These are phyloP conservation scores for Coniochaeta sp. DNA, from an alignment of 2,329 filamentous ascomycete genomes.

Conservation along the genomic window DNA sequence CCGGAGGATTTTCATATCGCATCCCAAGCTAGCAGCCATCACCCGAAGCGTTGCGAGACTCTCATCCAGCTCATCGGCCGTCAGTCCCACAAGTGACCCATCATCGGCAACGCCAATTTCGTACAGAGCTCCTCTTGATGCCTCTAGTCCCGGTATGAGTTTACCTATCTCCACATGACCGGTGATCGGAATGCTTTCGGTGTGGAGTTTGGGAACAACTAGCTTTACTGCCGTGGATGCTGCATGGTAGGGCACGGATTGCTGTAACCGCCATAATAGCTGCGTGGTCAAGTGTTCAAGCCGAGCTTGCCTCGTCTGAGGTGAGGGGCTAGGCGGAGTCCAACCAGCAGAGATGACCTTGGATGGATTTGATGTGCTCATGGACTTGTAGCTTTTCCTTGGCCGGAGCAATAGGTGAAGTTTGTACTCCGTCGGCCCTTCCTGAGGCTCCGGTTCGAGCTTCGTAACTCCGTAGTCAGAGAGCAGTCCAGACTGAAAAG, in stretches of 20 bases:
- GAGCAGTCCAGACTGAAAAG: constrained; percentile 32
- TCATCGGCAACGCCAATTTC: constrained; percentile 96
- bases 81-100: constrained; percentile 80
- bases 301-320: constrained; percentile 70
- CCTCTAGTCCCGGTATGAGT: constrained; percentile 73
- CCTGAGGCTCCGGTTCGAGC: constrained; percentile 83
- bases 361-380: constrained; percentile 48
- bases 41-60: constrained; percentile 76
- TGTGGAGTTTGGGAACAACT: constrained; percentile 67
- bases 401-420: constrained; percentile 79
- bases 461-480: constrained; percentile 63
- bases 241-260: constrained; percentile 86
- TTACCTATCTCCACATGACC: constrained; percentile 42
- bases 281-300: constrained; percentile 92
- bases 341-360: constrained; percentile 19
- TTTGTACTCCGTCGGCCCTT: constrained; percentile 95
- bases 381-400: constrained; percentile 63
- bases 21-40: constrained; percentile 91
- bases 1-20: constrained; percentile 71
- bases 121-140: constrained; percentile 87
- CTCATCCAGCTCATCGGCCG: constrained; percentile 86
- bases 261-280: constrained; percentile 87
- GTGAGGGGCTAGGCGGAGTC: constrained; percentile 25
- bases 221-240: constrained; percentile 63
- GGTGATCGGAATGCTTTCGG: constrained; percentile 43